Evolutionary conservation across 208 protist species (phyloP).

Genomic region (Acanthamoeba sp.): DNA sequence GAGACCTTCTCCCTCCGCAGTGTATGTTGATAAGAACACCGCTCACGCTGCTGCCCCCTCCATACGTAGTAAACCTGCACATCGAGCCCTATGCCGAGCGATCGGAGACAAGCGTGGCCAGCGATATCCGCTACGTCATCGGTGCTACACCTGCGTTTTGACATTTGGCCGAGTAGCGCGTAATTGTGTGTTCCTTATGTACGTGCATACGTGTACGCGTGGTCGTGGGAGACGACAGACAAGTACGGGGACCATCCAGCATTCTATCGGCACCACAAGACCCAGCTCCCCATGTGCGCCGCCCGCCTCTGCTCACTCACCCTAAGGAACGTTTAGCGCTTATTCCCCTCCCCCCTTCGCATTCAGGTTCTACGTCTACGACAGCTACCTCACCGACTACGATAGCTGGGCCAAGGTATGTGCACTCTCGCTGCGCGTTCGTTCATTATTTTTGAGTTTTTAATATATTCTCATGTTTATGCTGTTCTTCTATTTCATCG

Average conservation of each 20-base stretch:
- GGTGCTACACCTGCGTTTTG: neutral
- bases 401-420: conserved; percentile 80
- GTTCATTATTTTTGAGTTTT: neutral
- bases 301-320: neutral
- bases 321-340: neutral
- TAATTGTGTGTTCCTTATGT: no score
- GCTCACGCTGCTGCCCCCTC: no score
- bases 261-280: conserved; percentile 67
- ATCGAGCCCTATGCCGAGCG: conserved; percentile 23
- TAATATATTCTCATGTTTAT: neutral
- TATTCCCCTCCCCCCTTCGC: neutral
- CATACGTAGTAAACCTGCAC: neutral
- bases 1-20: neutral
- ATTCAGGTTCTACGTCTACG: conserved; percentile 77
- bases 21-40: neutral
- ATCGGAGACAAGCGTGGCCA: neutral
- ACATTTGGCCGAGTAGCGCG: no score
- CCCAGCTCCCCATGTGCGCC: conserved; percentile 39
- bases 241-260: conserved; percentile 73
- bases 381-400: conserved; percentile 83
- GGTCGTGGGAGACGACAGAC: neutral
- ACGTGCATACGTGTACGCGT: no score
- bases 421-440: no score
- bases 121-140: conserved; percentile 16
- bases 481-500: no score